Evolutionary conservation across 805 yeast species (phyloP), one percentile per base, ranked within the genome.

Genomic region (Cyberlindnera xylosilytica): DNA sequence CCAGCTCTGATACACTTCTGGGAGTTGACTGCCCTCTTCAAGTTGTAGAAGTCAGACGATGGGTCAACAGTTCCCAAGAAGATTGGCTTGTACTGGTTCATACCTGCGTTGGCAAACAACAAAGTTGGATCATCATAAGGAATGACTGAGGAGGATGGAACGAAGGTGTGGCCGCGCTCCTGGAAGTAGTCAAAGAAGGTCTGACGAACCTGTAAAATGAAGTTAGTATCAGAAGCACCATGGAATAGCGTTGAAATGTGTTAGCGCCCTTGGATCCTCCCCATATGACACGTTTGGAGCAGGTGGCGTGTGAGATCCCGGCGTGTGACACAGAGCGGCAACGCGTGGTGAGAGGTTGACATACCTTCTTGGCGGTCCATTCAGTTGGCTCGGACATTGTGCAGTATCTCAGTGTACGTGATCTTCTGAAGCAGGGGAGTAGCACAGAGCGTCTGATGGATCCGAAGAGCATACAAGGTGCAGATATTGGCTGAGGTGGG

Each of bases 1-100:
- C 99, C 99, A 24, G 99, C 99, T 72, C 99, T 83, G 58, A 93
- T 91, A 77, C 98, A 93, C 67, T 93, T 93, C 63, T 93, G 99
- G 13, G 98, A 88, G 75, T 93, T 91, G 54, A 79, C 84, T 37
- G 99, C 97, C 53, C 97, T 78, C 61, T 84, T 87, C 65, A 93
- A 74, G 51, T 73, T 71, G 56, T 88, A 83, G 60, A 91, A 85
- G 37, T 89, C 93, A 34, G 93, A 82, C 18, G 91, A 72, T 24
- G 99, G 99, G 56, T 93, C 98, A 36, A 89, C 97, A 9, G 97
- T 90, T 42, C 99, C 99, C 60, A 90, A 73, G 65, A 93, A 93
- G 55, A 93, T 93, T 12, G 99, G 96, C 68, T 93, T 93, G 69
- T 90, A 93, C 72, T 93, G 99, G 70, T 93, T 93, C 99, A 93